Evolutionary conservation across 257 asterid genomes (phyloP), one percentile per base, ranked within the genome.

Genomic region (Catharanthus roseus): DNA sequence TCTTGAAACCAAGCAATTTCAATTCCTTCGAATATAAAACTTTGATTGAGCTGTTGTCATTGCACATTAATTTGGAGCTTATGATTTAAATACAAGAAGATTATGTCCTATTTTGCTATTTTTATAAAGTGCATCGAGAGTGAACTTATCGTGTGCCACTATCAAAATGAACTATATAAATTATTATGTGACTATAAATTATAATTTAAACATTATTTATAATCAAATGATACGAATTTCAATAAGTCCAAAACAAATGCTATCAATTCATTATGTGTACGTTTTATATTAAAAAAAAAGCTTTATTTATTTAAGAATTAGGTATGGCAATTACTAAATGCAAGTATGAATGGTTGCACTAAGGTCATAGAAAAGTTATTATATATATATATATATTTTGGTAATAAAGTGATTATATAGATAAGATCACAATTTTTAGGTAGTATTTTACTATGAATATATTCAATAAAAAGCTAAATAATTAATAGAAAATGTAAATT

Each of bases 81-180:
- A 78, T 82, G 79, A 79, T 57, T 53, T 72, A 28, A 74, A 79
- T 70, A 73, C 66, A 68, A 45, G 60, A 78, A 67, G 50, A 75
- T 68, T 39, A n/a, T 33, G 58, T 54, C 29, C 13, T 42, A 42
- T 29, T 65, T 41, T 42, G 49, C 10, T 21, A 51, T 26, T 54
- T 31, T 29, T 39, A 66, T 54, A 55, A 54, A 24, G 50, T 31
- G 67, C 26, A 21, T n/a, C 65, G 50, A 57, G 73, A 74, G 82
- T 82, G 77, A 81, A 83, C 84, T 83, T 80, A 85, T 86, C 84
- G 84, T 79, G 83, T 82, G 80, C 88, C 88, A 86, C 85, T 82
- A 81, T 65, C 81, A 68, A 69, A 77, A 56, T 78, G 74, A 26
- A 67, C 21, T 78, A 7, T 60, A 38, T 71, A 77, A 70, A 54